Percentiles rank a stretch among this genome's conserved stretches.
Conservation (phyloP, 257 asterid species). For the Leptodermis oblonga region DNA sequence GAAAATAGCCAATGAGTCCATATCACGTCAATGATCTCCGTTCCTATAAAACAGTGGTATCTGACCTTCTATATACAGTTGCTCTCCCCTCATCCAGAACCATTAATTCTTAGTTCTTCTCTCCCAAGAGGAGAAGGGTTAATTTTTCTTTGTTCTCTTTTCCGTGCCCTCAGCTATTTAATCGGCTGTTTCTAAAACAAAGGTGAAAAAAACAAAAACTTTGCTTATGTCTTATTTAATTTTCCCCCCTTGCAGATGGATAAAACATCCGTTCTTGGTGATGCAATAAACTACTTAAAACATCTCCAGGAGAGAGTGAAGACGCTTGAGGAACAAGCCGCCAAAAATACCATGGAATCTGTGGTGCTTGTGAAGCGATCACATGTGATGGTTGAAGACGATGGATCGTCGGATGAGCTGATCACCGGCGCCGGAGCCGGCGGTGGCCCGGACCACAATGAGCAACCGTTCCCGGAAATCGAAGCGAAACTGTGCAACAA, state of each 20-base stretch:
- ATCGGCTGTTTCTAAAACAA: too few relatives aligned
- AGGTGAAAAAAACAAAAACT: too few relatives aligned
- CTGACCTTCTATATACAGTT: too few relatives aligned
- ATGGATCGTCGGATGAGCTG: constrained; percentile 28
- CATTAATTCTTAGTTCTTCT: background rate
- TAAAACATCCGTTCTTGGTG: constrained; percentile 42
- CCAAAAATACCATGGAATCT: constrained; percentile 23
- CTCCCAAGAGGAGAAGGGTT: too few relatives aligned
- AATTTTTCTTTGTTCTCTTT: background rate
- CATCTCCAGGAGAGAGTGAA: constrained; percentile 26
- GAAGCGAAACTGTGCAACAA: constrained; percentile 19
- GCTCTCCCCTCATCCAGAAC: background rate
- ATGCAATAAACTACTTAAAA: constrained; percentile 23
- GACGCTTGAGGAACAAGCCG: constrained; percentile 33
- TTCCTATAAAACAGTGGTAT: background rate
- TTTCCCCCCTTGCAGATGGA: constrained; percentile 32
- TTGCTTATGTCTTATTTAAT: too few relatives aligned
- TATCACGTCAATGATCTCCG: background rate
- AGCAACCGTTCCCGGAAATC: constrained; percentile 19
- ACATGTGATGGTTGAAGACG: constrained; percentile 30
- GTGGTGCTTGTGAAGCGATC: constrained; percentile 33
- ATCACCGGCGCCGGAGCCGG: background rate
- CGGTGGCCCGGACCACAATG: constrained; percentile 9
- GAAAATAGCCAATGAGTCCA: too few relatives aligned
- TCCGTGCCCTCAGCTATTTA: too few relatives aligned